phyloP scores from a whole-genome alignment of 768 basidiomycete genomes.

The Lactarius hatsudake region DNA sequence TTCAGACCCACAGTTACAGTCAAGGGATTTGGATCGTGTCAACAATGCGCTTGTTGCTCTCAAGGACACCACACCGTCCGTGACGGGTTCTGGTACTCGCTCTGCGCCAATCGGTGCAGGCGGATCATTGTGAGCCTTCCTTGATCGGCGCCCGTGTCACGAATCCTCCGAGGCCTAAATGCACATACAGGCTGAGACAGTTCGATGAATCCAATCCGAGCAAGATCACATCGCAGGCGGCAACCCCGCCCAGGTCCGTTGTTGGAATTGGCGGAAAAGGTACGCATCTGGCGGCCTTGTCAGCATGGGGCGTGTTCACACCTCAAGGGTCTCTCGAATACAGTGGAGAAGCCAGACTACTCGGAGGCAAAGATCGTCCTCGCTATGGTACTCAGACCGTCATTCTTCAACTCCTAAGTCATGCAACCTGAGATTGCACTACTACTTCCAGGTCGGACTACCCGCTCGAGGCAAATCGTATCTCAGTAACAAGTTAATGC shows the following conservation, averaged over 20 bases:
- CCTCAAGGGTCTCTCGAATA: slow-evolving; percentile 7
- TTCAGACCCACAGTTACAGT: slow-evolving; percentile 5
- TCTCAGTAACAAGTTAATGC: slow-evolving; percentile 95
- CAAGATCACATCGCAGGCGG: slow-evolving; percentile 65
- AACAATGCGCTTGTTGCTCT: slow-evolving; percentile 9
- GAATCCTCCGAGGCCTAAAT: not conserved
- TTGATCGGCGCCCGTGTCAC: not conserved
- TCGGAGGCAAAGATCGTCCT: slow-evolving; percentile 98
- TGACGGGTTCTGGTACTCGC: slow-evolving; percentile 3
- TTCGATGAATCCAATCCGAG: slow-evolving; percentile 78
- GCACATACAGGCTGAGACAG: slow-evolving; percentile 58
- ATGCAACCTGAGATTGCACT: not conserved
- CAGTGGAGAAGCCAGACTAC: slow-evolving; percentile 96
- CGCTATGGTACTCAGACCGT: slow-evolving; percentile 68
- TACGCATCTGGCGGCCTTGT: slow-evolving; percentile 32
- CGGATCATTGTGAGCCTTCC: slow-evolving; percentile 60
- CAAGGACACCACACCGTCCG: slow-evolving; percentile 1
- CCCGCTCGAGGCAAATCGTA: slow-evolving; percentile 99
- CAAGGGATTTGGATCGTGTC: slow-evolving; percentile 16
- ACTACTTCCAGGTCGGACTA: slow-evolving; percentile 70
- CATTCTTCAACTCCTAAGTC: not conserved
- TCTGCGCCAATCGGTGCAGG: slow-evolving; percentile 61
- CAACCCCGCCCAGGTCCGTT: slow-evolving; percentile 78
- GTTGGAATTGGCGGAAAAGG: slow-evolving; percentile 90
- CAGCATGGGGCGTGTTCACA: not conserved